phyloP scores from a whole-genome alignment of 2,329 filamentous ascomycete genomes.

The Stachybotrys echinatus region DNA sequence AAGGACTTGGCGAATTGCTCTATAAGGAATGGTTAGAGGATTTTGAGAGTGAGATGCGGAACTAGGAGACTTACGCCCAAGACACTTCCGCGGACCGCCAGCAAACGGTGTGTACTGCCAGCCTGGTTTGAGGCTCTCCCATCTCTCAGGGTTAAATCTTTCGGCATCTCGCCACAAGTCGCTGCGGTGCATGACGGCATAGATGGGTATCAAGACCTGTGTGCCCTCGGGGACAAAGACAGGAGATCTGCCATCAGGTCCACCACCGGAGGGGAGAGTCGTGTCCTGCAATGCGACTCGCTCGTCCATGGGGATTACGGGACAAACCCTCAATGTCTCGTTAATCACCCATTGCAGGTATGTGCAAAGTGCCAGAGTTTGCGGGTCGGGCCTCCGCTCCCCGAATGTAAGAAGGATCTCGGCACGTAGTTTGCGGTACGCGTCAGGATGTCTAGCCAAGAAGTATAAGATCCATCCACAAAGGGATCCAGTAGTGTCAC shows the following conservation, averaged over 20 bases:
- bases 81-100: conserved; percentile 20
- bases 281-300: conserved; percentile 31
- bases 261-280: conserved; percentile 45
- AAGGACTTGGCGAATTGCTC: not conserved
- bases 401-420: conserved; percentile 46
- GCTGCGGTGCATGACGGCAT: conserved; percentile 28
- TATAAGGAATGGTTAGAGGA: not conserved
- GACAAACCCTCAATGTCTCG: conserved; percentile 15
- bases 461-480: conserved; percentile 42
- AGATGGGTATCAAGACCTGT: conserved; percentile 1
- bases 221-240: conserved; percentile 33
- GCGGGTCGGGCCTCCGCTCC: conserved; percentile 18
- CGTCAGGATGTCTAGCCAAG: conserved; percentile 29
- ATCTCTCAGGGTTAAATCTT: conserved; percentile 36
- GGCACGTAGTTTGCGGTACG: conserved; percentile 36
- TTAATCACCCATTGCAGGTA: conserved; percentile 19
- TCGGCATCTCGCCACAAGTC: conserved; percentile 35
- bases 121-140: conserved; percentile 16
- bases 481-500: conserved; percentile 49
- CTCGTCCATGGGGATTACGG: conserved; percentile 15
- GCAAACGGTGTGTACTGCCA: conserved; percentile 22
- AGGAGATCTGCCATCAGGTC: conserved; percentile 37
- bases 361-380: conserved; percentile 13
- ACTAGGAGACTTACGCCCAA: conserved; percentile 18
- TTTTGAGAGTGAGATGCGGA: not conserved